Conservation (phyloP, 2,329 filamentous ascomycete genomes). For the Pseudocercospora pini-densiflorae region DNA sequence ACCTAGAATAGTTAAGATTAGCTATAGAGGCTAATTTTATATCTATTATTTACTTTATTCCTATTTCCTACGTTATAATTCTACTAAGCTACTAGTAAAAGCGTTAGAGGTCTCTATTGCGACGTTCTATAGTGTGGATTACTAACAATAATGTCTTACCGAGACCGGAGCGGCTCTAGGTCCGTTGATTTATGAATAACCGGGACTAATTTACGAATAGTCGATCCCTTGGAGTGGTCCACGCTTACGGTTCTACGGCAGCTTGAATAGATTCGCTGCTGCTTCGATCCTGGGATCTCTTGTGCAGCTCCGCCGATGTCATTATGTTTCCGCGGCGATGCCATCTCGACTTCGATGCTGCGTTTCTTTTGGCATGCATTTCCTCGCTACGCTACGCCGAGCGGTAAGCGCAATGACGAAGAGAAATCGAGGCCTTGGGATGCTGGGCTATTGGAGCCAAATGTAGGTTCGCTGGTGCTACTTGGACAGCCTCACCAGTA, state of each 20-base stretch:
- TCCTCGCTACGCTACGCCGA: slow-evolving; percentile 16
- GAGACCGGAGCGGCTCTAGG: too few relatives aligned
- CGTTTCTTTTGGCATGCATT: slow-evolving; percentile 21
- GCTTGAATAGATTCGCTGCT: not conserved
- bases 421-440: slow-evolving; percentile 2
- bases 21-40: too few relatives aligned
- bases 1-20: too few relatives aligned
- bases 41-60: too few relatives aligned
- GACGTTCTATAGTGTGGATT: too few relatives aligned
- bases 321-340: slow-evolving; percentile 21
- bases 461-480: not conserved
- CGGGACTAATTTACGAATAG: not conserved
- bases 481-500: slow-evolving; percentile 4
- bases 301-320: slow-evolving; percentile 7
- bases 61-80: too few relatives aligned
- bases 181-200: too few relatives aligned
- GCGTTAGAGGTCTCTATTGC: too few relatives aligned
- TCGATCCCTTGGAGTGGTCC: too few relatives aligned
- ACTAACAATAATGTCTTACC: too few relatives aligned
- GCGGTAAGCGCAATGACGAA: slow-evolving; percentile 10
- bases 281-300: not conserved
- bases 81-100: too few relatives aligned
- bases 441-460: not conserved
- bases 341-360: slow-evolving; percentile 10
- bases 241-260: not conserved